Percentiles rank a stretch among this genome's conserved stretches.
Conservation (phyloP, 108 stramenopile species). For the Skeletonema potamos region DNA sequence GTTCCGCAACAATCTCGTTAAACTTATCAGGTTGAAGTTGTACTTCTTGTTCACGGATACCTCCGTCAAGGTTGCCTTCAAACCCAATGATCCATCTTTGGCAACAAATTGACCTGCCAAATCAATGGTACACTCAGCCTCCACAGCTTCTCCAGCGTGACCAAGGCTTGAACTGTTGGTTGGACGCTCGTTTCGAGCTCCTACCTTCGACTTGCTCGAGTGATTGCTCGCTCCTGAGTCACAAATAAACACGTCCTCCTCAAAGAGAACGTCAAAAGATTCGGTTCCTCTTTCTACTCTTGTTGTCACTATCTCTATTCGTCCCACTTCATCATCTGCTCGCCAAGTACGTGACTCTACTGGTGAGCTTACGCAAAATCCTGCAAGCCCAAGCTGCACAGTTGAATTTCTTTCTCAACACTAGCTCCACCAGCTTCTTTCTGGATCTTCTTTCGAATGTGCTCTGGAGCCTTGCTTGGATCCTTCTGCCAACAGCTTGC, state of each 20-base stretch:
- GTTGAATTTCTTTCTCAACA: no score
- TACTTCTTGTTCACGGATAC: not conserved
- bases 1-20: conserved; percentile 1
- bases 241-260: not conserved
- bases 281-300: not conserved
- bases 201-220: not conserved
- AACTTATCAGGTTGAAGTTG: conserved; percentile 17
- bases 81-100: not conserved
- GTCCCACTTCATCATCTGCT: not conserved
- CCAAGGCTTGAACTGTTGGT: not conserved
- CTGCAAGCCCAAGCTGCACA: no score
- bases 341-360: not conserved
- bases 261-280: not conserved
- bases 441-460: not conserved
- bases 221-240: not conserved
- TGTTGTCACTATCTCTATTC: not conserved
- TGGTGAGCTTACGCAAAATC: not conserved
- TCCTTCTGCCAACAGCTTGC: not conserved
- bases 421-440: not conserved
- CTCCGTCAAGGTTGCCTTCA: not conserved
- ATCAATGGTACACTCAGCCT: not conserved
- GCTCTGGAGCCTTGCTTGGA: not conserved
- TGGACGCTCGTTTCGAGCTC: not conserved
- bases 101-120: not conserved
- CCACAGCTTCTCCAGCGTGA: not conserved